Evolutionary conservation across 441 rosid genomes (phyloP).

Genomic region (Pelargonium myrrhifolium): DNA sequence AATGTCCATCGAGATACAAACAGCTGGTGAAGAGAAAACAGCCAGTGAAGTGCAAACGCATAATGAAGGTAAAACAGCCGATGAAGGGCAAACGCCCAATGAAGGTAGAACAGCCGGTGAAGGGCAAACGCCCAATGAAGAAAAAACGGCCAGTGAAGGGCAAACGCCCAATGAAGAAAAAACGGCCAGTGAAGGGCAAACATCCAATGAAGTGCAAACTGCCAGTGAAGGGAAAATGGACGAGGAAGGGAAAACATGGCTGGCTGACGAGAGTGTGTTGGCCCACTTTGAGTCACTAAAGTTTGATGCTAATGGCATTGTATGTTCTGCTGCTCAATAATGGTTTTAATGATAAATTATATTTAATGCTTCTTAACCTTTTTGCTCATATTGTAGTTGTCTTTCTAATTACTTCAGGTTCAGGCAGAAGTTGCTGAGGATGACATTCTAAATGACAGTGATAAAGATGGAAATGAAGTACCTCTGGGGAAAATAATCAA

Average conservation of each 20-base stretch:
- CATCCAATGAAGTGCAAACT: background rate
- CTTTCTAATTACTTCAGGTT: constrained; percentile 37
- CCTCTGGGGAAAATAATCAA: constrained; percentile 78
- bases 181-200: background rate
- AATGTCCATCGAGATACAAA: background rate
- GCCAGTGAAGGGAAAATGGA: constrained; percentile 30
- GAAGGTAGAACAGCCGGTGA: no score
- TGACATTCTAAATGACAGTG: constrained; percentile 46
- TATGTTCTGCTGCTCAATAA: constrained; percentile 30
- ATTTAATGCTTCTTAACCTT: constrained; percentile 32
- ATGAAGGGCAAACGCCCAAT: no score
- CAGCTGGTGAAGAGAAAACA: background rate
- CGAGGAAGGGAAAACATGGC: constrained; percentile 32
- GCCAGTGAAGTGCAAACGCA: background rate
- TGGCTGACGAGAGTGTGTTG: constrained; percentile 71
- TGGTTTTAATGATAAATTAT: constrained; percentile 26
- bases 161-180: background rate
- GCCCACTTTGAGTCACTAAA: constrained; percentile 66
- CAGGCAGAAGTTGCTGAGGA: constrained; percentile 37
- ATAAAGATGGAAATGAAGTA: constrained; percentile 68
- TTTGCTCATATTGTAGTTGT: constrained; percentile 14
- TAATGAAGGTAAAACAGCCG: no score
- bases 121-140: background rate
- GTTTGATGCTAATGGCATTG: constrained; percentile 50
- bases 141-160: background rate